Conservation (phyloP, 192 early-diverging fungal genomes). For the Spizellomyces sp. region DNA sequence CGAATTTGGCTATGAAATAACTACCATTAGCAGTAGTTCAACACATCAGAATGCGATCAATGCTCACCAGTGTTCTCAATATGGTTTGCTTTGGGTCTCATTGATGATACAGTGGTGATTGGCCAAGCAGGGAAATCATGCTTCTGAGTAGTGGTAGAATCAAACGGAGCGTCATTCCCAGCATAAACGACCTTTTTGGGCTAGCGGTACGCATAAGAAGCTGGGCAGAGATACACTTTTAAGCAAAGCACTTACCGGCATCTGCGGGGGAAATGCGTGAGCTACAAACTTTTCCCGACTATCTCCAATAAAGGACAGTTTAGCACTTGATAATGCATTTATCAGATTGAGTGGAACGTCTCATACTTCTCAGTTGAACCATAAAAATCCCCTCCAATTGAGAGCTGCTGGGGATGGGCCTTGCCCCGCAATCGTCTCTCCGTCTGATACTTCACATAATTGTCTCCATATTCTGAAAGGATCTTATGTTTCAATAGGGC, state of each 20-base stretch:
- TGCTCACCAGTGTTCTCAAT: conserved; percentile 21
- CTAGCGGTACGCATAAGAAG: conserved; percentile 17
- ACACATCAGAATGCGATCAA: background rate
- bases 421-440: conserved; percentile 36
- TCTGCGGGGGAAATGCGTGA: conserved; percentile 37
- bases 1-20: conserved; percentile 39
- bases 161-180: conserved; percentile 37
- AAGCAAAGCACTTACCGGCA: conserved; percentile 25
- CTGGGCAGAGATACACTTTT: background rate
- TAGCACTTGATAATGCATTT: too few species aligned
- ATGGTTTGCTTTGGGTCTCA: conserved; percentile 7
- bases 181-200: conserved; percentile 32
- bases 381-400: conserved; percentile 47
- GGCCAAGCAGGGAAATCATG: conserved; percentile 47
- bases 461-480: conserved; percentile 46
- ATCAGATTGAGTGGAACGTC: too few species aligned
- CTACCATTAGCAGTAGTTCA: conserved; percentile 6
- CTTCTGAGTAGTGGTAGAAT: conserved; percentile 43
- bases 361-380: conserved; percentile 50
- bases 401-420: conserved; percentile 44
- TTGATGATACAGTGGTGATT: conserved; percentile 14
- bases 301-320: background rate
- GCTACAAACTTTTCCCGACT: conserved; percentile 49
- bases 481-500: background rate
- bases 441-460: conserved; percentile 40